These are phyloP conservation scores for Hypoxylon fuscum DNA, from an alignment of 495 filamentous ascomycete genomes.

Conservation along the genomic window DNA sequence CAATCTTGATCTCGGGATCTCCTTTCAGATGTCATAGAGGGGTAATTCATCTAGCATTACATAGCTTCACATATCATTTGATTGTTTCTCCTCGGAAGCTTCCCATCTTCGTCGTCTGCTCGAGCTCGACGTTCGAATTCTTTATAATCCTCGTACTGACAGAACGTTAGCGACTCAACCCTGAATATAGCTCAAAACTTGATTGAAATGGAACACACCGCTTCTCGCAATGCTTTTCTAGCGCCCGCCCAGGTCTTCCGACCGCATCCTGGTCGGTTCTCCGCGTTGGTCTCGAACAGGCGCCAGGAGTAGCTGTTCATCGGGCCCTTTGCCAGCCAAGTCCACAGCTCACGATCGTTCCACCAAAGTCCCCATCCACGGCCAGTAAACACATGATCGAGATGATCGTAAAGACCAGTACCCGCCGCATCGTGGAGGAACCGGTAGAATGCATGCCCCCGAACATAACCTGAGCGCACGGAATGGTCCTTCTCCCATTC, in stretches of 20 bases:
- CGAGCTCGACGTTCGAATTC: slow-evolving; percentile 16
- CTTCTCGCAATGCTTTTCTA: slow-evolving; percentile 22
- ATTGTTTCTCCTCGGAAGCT: no score
- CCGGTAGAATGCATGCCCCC: slow-evolving; percentile 26
- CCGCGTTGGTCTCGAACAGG: slow-evolving; percentile 33
- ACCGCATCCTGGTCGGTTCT: slow-evolving; percentile 20
- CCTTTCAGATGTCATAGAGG: no score
- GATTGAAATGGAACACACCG: slow-evolving; percentile 17
- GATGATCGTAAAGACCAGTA: slow-evolving; percentile 37
- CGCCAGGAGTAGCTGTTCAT: slow-evolving; percentile 36
- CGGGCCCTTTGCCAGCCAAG: slow-evolving; percentile 29
- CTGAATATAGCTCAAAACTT: neutral
- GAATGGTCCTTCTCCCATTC: slow-evolving; percentile 25
- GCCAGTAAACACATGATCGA: slow-evolving; percentile 25
- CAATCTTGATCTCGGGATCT: no score
- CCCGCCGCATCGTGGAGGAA: slow-evolving; percentile 41
- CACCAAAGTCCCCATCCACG: slow-evolving; percentile 42
- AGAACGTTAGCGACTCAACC: slow-evolving; percentile 4
- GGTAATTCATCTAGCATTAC: no score
- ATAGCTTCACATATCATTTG: neutral
- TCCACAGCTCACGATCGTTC: slow-evolving; percentile 40
- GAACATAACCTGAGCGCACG: slow-evolving; percentile 17
- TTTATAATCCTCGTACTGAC: slow-evolving; percentile 18
- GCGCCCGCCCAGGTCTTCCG: slow-evolving; percentile 23
- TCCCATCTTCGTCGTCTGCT: neutral